phyloP scores from a whole-genome alignment of 73 alveolate species.

The Tetrahymena thermophila region DNA sequence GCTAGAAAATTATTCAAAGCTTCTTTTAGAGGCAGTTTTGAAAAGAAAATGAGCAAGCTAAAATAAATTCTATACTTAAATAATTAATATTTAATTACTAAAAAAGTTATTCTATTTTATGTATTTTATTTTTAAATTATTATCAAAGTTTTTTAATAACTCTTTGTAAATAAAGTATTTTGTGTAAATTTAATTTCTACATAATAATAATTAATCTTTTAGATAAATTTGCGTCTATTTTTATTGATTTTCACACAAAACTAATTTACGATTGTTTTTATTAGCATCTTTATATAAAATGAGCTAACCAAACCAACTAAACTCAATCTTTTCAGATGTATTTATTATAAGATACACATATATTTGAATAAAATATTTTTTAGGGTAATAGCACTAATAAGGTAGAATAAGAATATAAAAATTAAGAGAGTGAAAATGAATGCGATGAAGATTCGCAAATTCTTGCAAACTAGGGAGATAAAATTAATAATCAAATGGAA shows the following conservation, averaged over 20 bases:
- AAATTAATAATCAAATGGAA: neutral
- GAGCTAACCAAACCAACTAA: neutral
- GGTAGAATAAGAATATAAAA: neutral
- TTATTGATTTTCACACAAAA: too few species aligned
- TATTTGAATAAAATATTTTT: too few species aligned
- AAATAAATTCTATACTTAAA: too few species aligned
- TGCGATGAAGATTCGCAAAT: neutral
- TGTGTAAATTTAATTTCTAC: neutral
- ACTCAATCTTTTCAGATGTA: neutral
- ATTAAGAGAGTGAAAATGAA: neutral
- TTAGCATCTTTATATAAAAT: too few species aligned
- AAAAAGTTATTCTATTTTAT: neutral
- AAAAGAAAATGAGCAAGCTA: neutral
- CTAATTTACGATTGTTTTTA: too few species aligned
- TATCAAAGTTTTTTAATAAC: neutral
- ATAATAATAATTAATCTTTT: too few species aligned
- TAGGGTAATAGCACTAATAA: neutral
- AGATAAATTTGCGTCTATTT: neutral
- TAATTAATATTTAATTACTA: too few species aligned
- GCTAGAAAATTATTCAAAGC: neutral
- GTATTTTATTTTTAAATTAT: neutral
- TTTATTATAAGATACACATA: too few species aligned
- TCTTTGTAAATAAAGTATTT: too few species aligned
- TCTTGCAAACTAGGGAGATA: neutral
- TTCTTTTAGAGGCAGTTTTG: neutral